Percentiles rank a stretch among this genome's conserved stretches.
Evolutionary conservation across 768 basidiomycete species (phyloP).

Genomic region (Harrya chromipes): DNA sequence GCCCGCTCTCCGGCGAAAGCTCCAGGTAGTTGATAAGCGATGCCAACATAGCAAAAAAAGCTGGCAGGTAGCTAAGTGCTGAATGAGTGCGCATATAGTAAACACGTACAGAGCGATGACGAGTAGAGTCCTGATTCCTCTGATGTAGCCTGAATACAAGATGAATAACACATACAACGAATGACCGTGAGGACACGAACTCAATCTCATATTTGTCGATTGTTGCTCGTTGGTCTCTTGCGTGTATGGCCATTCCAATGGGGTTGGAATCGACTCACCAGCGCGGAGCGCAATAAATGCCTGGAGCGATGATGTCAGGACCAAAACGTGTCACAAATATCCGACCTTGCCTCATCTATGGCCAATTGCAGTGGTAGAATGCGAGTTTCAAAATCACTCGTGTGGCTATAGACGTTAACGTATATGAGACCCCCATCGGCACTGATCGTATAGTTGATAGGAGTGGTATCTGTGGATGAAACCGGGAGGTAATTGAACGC

Average conservation of each 20-base stretch:
- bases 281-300: conserved; percentile 70
- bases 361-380: conserved; percentile 77
- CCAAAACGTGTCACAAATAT: neutral
- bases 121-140: conserved; percentile 58
- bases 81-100: neutral
- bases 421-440: conserved; percentile 63
- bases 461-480: conserved; percentile 24
- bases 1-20: conserved; percentile 66
- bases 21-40: conserved; percentile 76
- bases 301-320: conserved; percentile 32
- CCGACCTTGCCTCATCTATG: conserved; percentile 54
- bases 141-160: conserved; percentile 49
- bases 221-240: conserved; percentile 67
- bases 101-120: conserved; percentile 61
- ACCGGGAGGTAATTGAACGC: conserved; percentile 57
- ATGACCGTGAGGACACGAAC: conserved; percentile 33
- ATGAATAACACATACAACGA: neutral
- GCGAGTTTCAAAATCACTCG: conserved; percentile 63
- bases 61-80: conserved; percentile 31
- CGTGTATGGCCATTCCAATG: conserved; percentile 72
- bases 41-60: conserved; percentile 69
- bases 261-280: conserved; percentile 51
- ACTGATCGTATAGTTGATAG: conserved; percentile 66
- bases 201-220: conserved; percentile 49
- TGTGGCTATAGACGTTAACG: conserved; percentile 64